These are phyloP conservation scores for Plasmodium chabaudi DNA, from an alignment of 169 alveolate species.

Conservation along the genomic window DNA sequence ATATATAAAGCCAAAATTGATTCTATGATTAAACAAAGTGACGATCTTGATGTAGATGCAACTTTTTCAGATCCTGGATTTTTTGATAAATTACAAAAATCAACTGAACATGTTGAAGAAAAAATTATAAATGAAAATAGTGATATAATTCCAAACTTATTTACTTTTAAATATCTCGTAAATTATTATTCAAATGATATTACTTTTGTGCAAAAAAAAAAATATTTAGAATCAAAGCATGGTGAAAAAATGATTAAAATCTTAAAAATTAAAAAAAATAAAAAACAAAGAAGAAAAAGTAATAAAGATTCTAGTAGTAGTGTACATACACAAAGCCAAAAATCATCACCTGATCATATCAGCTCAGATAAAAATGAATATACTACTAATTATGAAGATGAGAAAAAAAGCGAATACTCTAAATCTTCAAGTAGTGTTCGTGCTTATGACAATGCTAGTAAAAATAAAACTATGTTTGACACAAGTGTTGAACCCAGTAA, in stretches of 20 bases:
- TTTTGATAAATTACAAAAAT: conserved; percentile 48
- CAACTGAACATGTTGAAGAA: conserved; percentile 75
- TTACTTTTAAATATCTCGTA: conserved; percentile 68
- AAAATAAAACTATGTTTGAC: too few species aligned
- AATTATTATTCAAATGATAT: conserved; percentile 58
- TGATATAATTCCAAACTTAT: conserved; percentile 27
- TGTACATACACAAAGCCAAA: conserved; percentile 16
- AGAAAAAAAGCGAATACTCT: neutral
- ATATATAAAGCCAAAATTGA: conserved; percentile 54
- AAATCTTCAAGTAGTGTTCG: too few species aligned
- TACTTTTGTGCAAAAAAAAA: conserved; percentile 48
- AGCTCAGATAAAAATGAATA: conserved; percentile 6
- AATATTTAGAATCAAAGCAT: conserved; percentile 71
- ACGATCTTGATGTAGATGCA: conserved; percentile 18
- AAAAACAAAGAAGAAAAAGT: conserved; percentile 23
- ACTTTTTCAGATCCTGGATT: conserved; percentile 40
- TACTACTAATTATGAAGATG: neutral
- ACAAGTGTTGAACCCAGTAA: too few species aligned
- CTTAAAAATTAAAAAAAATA: conserved; percentile 49
- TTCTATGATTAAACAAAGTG: conserved; percentile 37
- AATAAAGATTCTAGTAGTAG: neutral
- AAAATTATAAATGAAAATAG: conserved; percentile 51
- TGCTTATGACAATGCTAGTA: too few species aligned
- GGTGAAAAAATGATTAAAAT: conserved; percentile 75
- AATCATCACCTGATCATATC: neutral